Base-by-base conservation (phyloP, 805 yeast genomes). In the Ogataea ganodermae region DNA sequence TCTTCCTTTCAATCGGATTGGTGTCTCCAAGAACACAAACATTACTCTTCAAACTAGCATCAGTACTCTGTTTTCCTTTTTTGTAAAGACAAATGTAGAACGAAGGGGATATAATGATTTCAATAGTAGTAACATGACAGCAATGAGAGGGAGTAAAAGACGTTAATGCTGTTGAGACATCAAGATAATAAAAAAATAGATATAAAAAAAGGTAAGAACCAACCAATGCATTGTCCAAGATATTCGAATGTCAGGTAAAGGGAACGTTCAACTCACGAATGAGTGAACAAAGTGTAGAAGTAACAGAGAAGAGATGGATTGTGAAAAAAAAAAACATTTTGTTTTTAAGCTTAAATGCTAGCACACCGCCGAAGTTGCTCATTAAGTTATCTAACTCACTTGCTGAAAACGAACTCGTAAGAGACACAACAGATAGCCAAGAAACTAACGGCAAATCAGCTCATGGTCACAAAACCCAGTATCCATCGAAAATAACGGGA, bases 1-100 rank as follows among this genome's bases (percentile, higher is more conserved):
- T 38, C 30, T 3, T 17, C 42, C 32, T 9, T 4, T 48, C 62
- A 47, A 51, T 57, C 56, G 54, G 58, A 56, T 49, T 58, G 66
- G 65, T 62, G 67, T 62, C 67, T 62, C 67, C 67, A 62, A 62
- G 63, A 62, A 62, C 67, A 62, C 67, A 61, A 26, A 62, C 67
- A 62, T 42, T 30, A 5, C 12, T 8, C 6, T 17, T 7, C 21
- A 12, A 16, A 17, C 13, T 6, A 6, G 20, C 17, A 7, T 24
- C 6, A 10, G 9, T 24, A 24, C 27, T 24, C 27, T 24, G 10
- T 7, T 24, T 10, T 24, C 9, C n/a, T n/a, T n/a, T n/a, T n/a
- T n/a, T n/a, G n/a, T n/a, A n/a, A n/a, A n/a, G n/a, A n/a, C n/a
- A n/a, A n/a, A n/a, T n/a, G n/a, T n/a, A n/a, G n/a, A n/a, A n/a